phyloP scores from a whole-genome alignment of 164 flowering plant species.

The Buxus sempervirens region DNA sequence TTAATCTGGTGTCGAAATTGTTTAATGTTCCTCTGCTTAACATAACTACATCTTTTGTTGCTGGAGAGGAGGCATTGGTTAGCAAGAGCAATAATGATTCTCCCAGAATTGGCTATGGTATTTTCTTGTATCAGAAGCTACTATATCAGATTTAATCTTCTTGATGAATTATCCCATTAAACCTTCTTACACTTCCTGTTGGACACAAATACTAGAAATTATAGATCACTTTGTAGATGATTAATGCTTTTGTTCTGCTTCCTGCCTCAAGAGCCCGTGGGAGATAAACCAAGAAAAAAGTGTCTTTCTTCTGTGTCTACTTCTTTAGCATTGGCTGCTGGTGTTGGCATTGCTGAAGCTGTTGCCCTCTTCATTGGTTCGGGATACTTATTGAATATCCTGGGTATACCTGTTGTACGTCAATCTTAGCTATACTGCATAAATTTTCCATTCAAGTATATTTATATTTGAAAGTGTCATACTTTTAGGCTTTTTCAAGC shows the following conservation, averaged over 20 bases:
- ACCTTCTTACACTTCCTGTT: not conserved
- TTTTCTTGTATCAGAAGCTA: not conserved
- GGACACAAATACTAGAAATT: not conserved
- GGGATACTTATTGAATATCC: slow-evolving; percentile 69
- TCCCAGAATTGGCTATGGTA: slow-evolving; percentile 25
- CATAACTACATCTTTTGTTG: slow-evolving; percentile 89
- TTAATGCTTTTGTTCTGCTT: slow-evolving; percentile 9
- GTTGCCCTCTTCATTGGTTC: slow-evolving; percentile 78
- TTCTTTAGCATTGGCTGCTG: slow-evolving; percentile 77
- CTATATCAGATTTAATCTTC: not conserved
- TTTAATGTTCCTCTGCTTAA: slow-evolving; percentile 93
- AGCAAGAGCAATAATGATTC: slow-evolving; percentile 20
- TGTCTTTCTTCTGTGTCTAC: slow-evolving; percentile 77
- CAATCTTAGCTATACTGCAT: slow-evolving; percentile 18
- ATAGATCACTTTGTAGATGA: slow-evolving; percentile 6
- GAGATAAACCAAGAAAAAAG: slow-evolving; percentile 40
- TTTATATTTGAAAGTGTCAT: not conserved
- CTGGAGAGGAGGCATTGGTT: slow-evolving; percentile 76
- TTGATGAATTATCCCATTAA: not conserved
- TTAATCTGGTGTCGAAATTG: slow-evolving; percentile 86
- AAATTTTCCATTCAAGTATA: not conserved
- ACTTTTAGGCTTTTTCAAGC: not conserved
- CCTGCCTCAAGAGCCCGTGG: slow-evolving; percentile 22
- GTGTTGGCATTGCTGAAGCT: slow-evolving; percentile 79
- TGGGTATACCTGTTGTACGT: slow-evolving; percentile 99